These are phyloP conservation scores for Aegilops longissima DNA, from an alignment of 176 grass and related monocot genomes.

Conservation along the genomic window DNA sequence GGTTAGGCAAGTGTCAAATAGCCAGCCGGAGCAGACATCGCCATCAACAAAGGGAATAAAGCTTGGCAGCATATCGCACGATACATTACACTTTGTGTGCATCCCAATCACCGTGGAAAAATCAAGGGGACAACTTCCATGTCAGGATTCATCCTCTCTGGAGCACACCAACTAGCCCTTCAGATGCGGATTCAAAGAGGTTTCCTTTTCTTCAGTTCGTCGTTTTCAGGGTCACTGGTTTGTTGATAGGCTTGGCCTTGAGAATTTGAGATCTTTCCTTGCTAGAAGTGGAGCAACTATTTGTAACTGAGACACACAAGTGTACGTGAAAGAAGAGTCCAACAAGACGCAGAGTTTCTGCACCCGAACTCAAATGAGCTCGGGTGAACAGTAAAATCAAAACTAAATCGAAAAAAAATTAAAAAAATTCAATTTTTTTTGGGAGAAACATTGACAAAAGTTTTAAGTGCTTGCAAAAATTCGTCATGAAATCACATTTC, in stretches of 20 bases:
- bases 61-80: not conserved
- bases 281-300: not conserved
- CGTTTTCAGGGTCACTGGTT: not conserved
- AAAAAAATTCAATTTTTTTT: too few species aligned
- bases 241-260: not conserved
- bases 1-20: conserved; percentile 25
- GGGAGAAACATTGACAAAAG: too few species aligned
- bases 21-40: not conserved
- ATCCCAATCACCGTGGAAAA: conserved; percentile 22
- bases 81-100: not conserved
- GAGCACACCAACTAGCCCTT: conserved; percentile 22
- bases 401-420: too few species aligned
- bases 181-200: conserved; percentile 24
- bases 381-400: too few species aligned
- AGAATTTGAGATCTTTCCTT: not conserved
- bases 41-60: conserved; percentile 13
- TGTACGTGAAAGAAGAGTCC: not conserved
- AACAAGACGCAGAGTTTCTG: too few species aligned
- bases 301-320: not conserved
- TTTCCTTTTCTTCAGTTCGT: conserved; percentile 11
- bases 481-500: too few species aligned
- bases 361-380: too few species aligned
- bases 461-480: too few species aligned
- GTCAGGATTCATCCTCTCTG: conserved; percentile 33
- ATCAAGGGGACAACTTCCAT: conserved; percentile 34